Percentiles rank a stretch among this genome's conserved stretches.
These are phyloP conservation scores for Dillenia suffruticosa DNA, from an alignment of 164 flowering plant species.

Conservation along the genomic window DNA sequence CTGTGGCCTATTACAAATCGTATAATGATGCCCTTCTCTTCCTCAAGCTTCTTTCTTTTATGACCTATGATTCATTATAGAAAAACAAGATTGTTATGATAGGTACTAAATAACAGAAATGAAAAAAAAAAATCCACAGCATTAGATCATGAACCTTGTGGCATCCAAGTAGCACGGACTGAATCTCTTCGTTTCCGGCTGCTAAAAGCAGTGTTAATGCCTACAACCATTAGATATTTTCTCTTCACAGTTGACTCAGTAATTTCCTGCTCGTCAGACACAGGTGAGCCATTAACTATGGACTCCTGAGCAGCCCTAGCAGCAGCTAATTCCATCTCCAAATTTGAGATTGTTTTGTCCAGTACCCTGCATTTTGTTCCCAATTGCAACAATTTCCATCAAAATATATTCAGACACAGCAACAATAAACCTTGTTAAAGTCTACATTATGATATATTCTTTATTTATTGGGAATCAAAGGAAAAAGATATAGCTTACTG, in stretches of 20 bases:
- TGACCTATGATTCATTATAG: conserved; percentile 43
- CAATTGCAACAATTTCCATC: background rate
- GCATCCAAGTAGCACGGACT: conserved; percentile 98
- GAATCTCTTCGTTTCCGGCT: conserved; percentile 97
- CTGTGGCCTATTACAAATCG: conserved; percentile 98
- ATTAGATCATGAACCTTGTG: conserved; percentile 51
- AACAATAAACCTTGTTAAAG: background rate
- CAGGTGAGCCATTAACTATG: conserved; percentile 69
- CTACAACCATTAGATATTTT: conserved; percentile 83
- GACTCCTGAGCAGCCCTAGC: conserved; percentile 92
- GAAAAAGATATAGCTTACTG: conserved; percentile 49
- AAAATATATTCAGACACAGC: background rate
- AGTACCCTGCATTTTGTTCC: conserved; percentile 50
- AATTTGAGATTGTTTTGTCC: conserved; percentile 86
- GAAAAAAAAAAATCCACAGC: conserved; percentile 2
- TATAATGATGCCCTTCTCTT: conserved; percentile 89
- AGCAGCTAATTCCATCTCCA: conserved; percentile 96
- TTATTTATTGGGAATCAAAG: no score
- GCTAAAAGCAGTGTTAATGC: conserved; percentile 95
- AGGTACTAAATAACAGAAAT: background rate
- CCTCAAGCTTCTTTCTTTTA: conserved; percentile 81
- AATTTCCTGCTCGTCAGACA: conserved; percentile 41
- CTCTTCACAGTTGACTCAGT: conserved; percentile 42
- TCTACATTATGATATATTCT: no score
- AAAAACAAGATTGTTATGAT: background rate